Conservation (phyloP, 331 rosid species). For the Saraca asoca region DNA sequence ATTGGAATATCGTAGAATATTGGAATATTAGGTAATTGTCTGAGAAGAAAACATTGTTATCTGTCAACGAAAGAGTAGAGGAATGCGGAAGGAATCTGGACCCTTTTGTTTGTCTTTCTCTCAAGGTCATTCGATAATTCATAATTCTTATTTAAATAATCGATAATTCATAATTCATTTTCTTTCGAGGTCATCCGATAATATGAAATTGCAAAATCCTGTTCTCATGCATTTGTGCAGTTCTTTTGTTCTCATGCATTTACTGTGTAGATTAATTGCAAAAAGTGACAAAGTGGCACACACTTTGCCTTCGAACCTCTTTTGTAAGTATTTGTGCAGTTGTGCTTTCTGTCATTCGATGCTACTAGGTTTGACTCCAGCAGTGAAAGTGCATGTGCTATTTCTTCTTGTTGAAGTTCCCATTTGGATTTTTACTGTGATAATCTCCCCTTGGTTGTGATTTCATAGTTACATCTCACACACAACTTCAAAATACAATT, state of each 20-base stretch:
- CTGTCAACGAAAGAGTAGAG: slow-evolving; percentile 56
- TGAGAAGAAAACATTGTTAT: too few relatives aligned
- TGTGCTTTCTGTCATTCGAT: background rate
- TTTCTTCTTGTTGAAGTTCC: slow-evolving; percentile 2
- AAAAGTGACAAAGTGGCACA: slow-evolving; percentile 24
- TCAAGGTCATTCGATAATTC: too few relatives aligned
- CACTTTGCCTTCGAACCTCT: too few relatives aligned
- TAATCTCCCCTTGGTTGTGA: slow-evolving; percentile 15
- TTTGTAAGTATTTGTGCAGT: background rate
- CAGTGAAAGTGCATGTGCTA: slow-evolving; percentile 24
- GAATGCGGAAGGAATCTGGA: slow-evolving; percentile 77
- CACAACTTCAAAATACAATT: too few relatives aligned
- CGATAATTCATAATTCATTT: too few relatives aligned
- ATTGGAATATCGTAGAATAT: too few relatives aligned
- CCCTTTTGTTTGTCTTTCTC: slow-evolving; percentile 39
- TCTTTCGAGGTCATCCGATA: too few relatives aligned
- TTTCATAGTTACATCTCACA: background rate
- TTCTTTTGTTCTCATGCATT: background rate
- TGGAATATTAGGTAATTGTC: too few relatives aligned
- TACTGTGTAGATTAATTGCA: background rate
- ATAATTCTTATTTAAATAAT: too few relatives aligned
- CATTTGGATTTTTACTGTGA: background rate
- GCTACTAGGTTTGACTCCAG: slow-evolving; percentile 41
- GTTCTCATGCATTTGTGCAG: too few relatives aligned
- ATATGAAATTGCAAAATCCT: too few relatives aligned